Evolutionary conservation across 139 green algal species (phyloP).

Genomic region (Volvox africanus): DNA sequence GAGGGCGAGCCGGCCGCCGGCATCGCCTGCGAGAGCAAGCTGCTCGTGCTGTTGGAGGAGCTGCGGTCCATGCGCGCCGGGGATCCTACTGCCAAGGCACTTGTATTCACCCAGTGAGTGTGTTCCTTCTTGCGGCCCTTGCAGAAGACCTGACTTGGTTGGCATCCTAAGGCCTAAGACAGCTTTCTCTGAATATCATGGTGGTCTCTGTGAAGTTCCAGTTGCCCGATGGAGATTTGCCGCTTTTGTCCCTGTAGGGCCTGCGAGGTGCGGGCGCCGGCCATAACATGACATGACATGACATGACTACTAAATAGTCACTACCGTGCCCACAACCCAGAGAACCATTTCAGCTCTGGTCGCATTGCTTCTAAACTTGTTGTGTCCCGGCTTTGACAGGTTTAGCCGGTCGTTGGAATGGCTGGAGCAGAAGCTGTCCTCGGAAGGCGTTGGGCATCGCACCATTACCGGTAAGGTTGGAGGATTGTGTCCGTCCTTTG

Average conservation of each 20-base stretch:
- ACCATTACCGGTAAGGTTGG: slow-evolving; percentile 54
- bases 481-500: background rate
- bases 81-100: slow-evolving; percentile 76
- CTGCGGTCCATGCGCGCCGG: slow-evolving; percentile 72
- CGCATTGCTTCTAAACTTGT: background rate
- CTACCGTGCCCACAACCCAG: no score
- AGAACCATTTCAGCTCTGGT: no score
- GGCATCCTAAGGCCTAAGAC: no score
- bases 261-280: no score
- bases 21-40: slow-evolving; percentile 70
- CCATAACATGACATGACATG: no score
- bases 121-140: no score
- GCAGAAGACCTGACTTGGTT: no score
- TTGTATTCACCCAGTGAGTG: slow-evolving; percentile 82
- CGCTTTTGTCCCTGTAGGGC: no score
- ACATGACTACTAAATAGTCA: no score
- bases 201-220: no score
- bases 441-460: slow-evolving; percentile 71
- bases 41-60: slow-evolving; percentile 72
- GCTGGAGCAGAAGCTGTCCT: slow-evolving; percentile 65
- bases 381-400: background rate
- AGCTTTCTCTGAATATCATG: no score
- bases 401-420: slow-evolving; percentile 70
- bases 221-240: no score
- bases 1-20: background rate